phyloP scores from a whole-genome alignment of 1,284 basidiomycete species.

The Boletus albobrunnescens region DNA sequence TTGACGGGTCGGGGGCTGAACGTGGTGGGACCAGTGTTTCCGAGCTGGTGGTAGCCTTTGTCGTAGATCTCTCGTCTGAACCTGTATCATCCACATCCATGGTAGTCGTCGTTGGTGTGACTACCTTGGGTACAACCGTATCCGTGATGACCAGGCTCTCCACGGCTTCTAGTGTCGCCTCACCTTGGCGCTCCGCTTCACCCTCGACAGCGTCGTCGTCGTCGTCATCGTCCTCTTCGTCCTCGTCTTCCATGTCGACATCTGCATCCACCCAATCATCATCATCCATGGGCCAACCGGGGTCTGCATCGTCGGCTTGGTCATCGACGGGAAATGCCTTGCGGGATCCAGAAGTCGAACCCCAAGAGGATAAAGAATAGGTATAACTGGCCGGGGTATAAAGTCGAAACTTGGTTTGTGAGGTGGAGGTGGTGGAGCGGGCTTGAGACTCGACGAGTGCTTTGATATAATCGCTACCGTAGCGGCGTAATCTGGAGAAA shows the following conservation, averaged over 20 bases:
- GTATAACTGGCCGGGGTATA: constrained; percentile 34
- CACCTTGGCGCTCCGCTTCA: constrained; percentile 11
- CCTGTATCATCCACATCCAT: constrained; percentile 10
- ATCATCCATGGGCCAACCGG: constrained; percentile 24
- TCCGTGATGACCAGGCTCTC: constrained; percentile 15
- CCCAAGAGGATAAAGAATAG: constrained; percentile 25
- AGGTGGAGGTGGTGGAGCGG: constrained; percentile 7
- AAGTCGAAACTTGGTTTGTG: constrained; percentile 28
- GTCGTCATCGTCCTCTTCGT: constrained; percentile 32
- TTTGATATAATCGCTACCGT: constrained; percentile 33
- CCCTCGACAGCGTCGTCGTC: constrained; percentile 21
- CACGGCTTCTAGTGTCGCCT: constrained; percentile 14
- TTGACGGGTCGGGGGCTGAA: background rate
- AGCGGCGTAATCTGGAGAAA: constrained; percentile 28
- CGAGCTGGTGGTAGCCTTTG: background rate
- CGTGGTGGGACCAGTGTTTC: background rate
- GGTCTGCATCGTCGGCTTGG: constrained; percentile 21
- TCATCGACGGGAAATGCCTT: constrained; percentile 14
- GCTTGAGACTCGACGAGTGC: constrained; percentile 32
- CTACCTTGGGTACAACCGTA: background rate
- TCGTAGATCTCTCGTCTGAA: background rate
- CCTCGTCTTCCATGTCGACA: constrained; percentile 33
- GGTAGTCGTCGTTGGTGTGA: background rate
- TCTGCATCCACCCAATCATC: constrained; percentile 28
- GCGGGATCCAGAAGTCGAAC: constrained; percentile 11